Percentiles rank a stretch among this genome's conserved stretches.
Evolutionary conservation across 1,284 basidiomycete genomes (phyloP).

Genomic region (Naganishia sp.): DNA sequence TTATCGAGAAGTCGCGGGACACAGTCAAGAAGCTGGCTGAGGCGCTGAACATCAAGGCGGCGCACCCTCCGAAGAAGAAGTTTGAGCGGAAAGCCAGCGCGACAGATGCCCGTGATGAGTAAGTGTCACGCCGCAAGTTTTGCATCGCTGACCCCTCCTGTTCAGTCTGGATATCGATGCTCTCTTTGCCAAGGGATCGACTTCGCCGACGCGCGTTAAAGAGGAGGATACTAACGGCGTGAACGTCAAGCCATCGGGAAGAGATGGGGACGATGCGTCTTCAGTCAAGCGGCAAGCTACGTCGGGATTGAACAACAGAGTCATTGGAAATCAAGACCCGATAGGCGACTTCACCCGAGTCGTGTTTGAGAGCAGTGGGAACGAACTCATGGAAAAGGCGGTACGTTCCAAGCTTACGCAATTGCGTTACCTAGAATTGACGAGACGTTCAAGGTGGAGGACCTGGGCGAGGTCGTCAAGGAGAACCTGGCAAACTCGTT

Average conservation of each 20-base stretch:
- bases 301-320: conserved; percentile 29
- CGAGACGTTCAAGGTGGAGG: conserved; percentile 54
- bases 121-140: not conserved
- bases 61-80: conserved; percentile 59
- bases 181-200: conserved; percentile 40
- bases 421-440: no score
- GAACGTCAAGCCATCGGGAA: conserved; percentile 40
- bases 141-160: not conserved
- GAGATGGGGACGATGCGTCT: conserved; percentile 10
- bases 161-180: conserved; percentile 52
- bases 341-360: conserved; percentile 73
- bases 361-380: conserved; percentile 58
- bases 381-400: conserved; percentile 77
- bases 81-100: conserved; percentile 35
- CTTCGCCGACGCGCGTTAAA: conserved; percentile 52
- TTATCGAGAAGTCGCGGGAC: conserved; percentile 59
- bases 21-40: conserved; percentile 65
- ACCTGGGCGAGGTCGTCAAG: conserved; percentile 68
- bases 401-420: conserved; percentile 53
- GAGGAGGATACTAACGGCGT: conserved; percentile 10
- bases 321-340: conserved; percentile 69
- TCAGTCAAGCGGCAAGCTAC: not conserved
- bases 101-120: conserved; percentile 27
- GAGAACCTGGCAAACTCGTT: conserved; percentile 72
- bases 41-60: conserved; percentile 67